Evolutionary conservation across 768 basidiomycete species (phyloP), one percentile per base, ranked within the genome.

Genomic region (Sarcodon sp.): DNA sequence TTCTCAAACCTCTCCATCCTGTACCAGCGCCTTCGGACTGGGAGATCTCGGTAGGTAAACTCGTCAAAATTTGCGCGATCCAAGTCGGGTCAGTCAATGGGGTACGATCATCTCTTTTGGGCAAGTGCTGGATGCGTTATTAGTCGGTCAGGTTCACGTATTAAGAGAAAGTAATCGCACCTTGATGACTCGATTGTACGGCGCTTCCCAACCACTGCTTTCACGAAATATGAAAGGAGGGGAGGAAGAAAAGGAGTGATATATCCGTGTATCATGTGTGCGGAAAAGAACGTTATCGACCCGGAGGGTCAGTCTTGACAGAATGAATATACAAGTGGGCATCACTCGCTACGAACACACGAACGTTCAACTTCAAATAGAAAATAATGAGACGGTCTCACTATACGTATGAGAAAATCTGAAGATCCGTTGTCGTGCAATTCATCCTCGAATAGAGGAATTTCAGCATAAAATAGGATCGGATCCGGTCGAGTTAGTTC

Each of bases 391-490:
- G 38, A 35, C 16, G 74, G 4, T 27, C 88, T 64, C 60, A 97
- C 93, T 50, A 97, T 89, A 57, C 92, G 73, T 43, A 91, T 83
- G 27, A 90, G 73, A 1, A 91, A 63, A 32, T 80, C 75, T 1
- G 92, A 92, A 6, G 88, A 79, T 0, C 96, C 96, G 59, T 98
- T 97, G 59, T 99, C 96, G 59, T 97, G 92, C 41, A 98, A 70
- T 62, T 99, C 96, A 61, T 97, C 92, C 59, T 99, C 94, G 59
- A 87, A 98, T 4, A 98, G 66, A 0, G 90, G 87, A 1, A 97
- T 78, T 57, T 98, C 93, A 6, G 94, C 90, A 59, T 94, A 98
- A 65, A 94, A 99, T n/a, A 97, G 69, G 55, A 98, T 98, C 12
- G 96, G 96, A 64, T 97, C 94, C 49, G 81, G 88, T 27, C 87